phyloP scores from a whole-genome alignment of 1,139 yeast genomes.

The Saccharomyces uvarum region DNA sequence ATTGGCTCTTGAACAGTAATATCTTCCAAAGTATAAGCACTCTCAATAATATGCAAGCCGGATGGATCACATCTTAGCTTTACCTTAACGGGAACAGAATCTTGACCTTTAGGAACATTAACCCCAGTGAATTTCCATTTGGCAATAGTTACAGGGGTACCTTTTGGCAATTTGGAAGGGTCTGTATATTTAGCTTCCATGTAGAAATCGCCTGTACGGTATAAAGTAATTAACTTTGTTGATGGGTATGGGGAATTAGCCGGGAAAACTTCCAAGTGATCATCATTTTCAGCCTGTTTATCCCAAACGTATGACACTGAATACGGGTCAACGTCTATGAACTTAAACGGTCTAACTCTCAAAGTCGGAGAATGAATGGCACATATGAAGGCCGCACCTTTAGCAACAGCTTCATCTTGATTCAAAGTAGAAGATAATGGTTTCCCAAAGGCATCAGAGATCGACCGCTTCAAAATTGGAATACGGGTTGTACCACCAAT shows the following conservation, averaged over 20 bases:
- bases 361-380: constrained; percentile 98
- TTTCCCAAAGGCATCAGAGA: constrained; percentile 77
- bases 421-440: constrained; percentile 88
- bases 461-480: constrained; percentile 79
- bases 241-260: constrained; percentile 88
- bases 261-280: constrained; percentile 94
- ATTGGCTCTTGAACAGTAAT: constrained; percentile 80
- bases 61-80: constrained; percentile 96
- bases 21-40: constrained; percentile 93
- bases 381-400: constrained; percentile 98
- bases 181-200: constrained; percentile 82
- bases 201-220: constrained; percentile 84
- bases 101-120: constrained; percentile 65
- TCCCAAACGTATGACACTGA: constrained; percentile 96
- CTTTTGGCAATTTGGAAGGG: constrained; percentile 63
- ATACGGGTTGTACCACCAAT: constrained; percentile 99
- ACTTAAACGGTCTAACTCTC: constrained; percentile 97
- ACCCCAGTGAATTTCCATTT: constrained; percentile 86
- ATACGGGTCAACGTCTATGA: constrained; percentile 88
- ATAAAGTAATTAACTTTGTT: constrained; percentile 88
- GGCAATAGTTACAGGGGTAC: constrained; percentile 60
- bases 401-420: constrained; percentile 98
- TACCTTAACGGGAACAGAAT: constrained; percentile 78
- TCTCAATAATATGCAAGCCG: constrained; percentile 88
- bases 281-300: constrained; percentile 79